Evolutionary conservation across 2,329 filamentous ascomycete species (phyloP), one percentile per base, ranked within the genome.

Genomic region (Cercospora canescens): DNA sequence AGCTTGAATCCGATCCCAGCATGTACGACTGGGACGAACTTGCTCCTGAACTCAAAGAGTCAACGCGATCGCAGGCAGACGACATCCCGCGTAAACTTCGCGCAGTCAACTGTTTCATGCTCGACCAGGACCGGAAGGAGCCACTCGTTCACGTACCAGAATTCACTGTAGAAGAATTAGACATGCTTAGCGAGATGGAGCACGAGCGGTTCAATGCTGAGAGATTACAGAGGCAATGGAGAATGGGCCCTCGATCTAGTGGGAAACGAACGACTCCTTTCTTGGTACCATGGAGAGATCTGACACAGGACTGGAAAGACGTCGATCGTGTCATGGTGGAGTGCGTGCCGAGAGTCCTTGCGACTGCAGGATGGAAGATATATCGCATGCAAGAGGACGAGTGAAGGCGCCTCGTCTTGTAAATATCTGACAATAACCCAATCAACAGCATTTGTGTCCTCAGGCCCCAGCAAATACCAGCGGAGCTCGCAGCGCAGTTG

Each of bases 301-400:
- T 78, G 32, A 74, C 72, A 34, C 71, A 76, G 69, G 73, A 76
- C 54, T 76, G 75, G 75, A 75, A 73, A 60, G 74, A 76, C 59
- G 75, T 78, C 3, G 76, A 78, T 72, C 68, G 74, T 2, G 76
- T 77, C 6, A 78, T 77, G 76, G 76, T 78, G 28, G 75, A 77
- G 62, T 76, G 75, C 59, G 75, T 77, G 24, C 75, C 75, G 3
- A 61, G 72, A 52, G 71, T 76, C 5, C 61, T 77, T 30, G 74
- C 71, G 18, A 70, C 65, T 32, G 72, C 72, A 12, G 75, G 74
- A n/a, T 77, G 74, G 73, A 72, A 69, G 64, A 76, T 77, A 26
- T 77, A 77, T 67, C 66, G 73, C 61, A 76, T 77, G 74, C 69
- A 70, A 54, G 70, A 70, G 28, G 68, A 68, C 21, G 54, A 65